phyloP scores from a whole-genome alignment of 73 alveolate species.

The Durusdinium trenchii region DNA sequence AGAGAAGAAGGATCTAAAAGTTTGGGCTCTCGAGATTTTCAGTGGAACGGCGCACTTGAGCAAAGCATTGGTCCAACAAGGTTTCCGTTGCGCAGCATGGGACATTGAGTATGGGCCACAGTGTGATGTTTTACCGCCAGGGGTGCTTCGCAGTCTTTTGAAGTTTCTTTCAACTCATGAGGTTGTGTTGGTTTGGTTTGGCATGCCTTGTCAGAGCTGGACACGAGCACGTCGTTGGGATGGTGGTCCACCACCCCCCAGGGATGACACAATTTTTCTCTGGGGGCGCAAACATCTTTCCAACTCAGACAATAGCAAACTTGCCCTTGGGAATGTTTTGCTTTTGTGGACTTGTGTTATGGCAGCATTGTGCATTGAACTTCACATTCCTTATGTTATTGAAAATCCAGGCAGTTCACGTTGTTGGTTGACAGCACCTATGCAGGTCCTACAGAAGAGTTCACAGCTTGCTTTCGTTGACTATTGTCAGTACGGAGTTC shows the following conservation, averaged over 20 bases:
- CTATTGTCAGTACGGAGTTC: background rate
- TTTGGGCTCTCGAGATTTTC: slow-evolving; percentile 20
- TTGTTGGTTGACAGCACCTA: background rate
- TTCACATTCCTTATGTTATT: background rate
- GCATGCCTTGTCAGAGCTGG: slow-evolving; percentile 54
- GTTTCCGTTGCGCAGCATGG: background rate
- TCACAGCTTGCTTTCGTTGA: background rate
- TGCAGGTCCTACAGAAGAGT: background rate
- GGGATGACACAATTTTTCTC: background rate
- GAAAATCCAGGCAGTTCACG: background rate
- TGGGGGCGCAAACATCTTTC: background rate
- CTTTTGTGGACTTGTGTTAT: background rate
- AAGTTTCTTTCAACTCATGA: background rate
- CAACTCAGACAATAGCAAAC: background rate
- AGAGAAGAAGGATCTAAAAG: background rate
- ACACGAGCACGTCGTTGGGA: background rate
- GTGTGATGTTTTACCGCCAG: background rate
- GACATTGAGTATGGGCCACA: slow-evolving; percentile 48
- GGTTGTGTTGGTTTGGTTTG: slow-evolving; percentile 29
- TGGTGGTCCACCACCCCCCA: slow-evolving; percentile 56
- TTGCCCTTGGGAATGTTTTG: background rate
- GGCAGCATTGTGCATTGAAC: background rate
- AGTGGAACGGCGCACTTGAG: slow-evolving; percentile 13
- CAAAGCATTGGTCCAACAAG: background rate
- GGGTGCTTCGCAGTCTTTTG: background rate